phyloP scores from a whole-genome alignment of 139 green algal species.

The Chlamydomonas schloesseri region DNA sequence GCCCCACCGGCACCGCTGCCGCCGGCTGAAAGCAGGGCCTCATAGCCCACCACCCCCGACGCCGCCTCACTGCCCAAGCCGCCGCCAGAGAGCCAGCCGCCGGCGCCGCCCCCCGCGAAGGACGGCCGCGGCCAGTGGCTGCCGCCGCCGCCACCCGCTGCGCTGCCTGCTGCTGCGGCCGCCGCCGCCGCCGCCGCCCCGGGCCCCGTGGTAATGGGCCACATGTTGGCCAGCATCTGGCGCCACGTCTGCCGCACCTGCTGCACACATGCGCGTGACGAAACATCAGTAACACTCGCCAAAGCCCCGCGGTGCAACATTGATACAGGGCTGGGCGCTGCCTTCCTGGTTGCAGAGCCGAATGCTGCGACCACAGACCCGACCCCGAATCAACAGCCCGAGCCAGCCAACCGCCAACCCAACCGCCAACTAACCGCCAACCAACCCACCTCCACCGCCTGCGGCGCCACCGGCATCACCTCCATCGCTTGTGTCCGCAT shows the following conservation, averaged over 20 bases:
- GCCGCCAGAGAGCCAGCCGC: too few relatives aligned
- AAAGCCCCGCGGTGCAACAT: too few relatives aligned
- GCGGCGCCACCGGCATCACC: neutral
- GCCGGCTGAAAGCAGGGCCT: too few relatives aligned
- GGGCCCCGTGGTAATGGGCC: neutral
- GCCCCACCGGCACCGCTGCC: too few relatives aligned
- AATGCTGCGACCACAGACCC: too few relatives aligned
- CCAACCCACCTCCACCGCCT: neutral
- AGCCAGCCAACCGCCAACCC: neutral
- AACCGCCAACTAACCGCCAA: neutral
- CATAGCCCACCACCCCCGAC: too few relatives aligned
- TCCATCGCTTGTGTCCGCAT: constrained; percentile 15
- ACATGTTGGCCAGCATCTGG: neutral
- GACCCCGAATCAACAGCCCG: too few relatives aligned
- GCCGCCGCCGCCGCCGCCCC: neutral
- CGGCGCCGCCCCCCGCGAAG: neutral
- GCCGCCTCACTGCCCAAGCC: too few relatives aligned
- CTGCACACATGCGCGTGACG: too few relatives aligned
- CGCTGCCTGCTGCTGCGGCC: neutral
- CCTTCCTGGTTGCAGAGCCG: too few relatives aligned
- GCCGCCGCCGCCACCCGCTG: neutral
- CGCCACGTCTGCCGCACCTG: constrained; percentile 35
- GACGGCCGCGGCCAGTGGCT: neutral
- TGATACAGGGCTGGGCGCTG: too few relatives aligned
- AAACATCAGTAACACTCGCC: too few relatives aligned